Evolutionary conservation across 1,284 basidiomycete species (phyloP), one percentile per base, ranked within the genome.

Genomic region (Moesziomyces parantarcticus): DNA sequence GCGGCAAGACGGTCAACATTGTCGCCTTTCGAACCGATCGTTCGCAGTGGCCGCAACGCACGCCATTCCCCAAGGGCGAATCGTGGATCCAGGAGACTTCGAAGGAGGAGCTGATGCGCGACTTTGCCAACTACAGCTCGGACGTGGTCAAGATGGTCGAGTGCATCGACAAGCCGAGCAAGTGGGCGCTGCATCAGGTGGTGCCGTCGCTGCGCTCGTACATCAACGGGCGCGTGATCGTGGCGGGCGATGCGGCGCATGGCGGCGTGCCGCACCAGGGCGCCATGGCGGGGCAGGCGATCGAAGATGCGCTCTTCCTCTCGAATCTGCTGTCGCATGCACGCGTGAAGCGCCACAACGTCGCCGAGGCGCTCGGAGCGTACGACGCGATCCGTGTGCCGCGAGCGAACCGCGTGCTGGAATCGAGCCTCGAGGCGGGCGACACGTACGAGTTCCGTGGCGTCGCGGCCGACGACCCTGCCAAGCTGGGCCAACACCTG

Each of bases 231-330:
- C 84, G 84, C 5, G 84, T 90, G 8, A 88, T 87, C 1, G 82
- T 90, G 18, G 83, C 89, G 13, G 89, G 89, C 7, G 89, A 90
- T 78, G 87, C 89, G 3, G 89, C 89, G 67, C 89, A 90, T 76
- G 88, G 85, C 0, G 90, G 89, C 86, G 79, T 87, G 20, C 88
- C 89, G 0, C 88, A 89, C 76, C 84, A 89, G n/a, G 89, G 89
- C 2, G 87, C 88, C 0, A 89, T 89, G 14, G 88, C 88, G 14
- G 88, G 89, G 1, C 89, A 90, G 81, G 89, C 88, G 0, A 85
- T 90, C 45, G 89, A 90, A 75, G 89, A 90, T 68, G 87, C 87
- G 0, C 87, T 87, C 43, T 80, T 88, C 11, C 83, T 90, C 14
- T 86, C 86, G 44, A 81, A 84, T 23, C 83, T 90, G 10, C 86